Evolutionary conservation across 202 grass and related monocot genomes (phyloP).

Genomic region (Schoenoplectus tabernaemontani): DNA sequence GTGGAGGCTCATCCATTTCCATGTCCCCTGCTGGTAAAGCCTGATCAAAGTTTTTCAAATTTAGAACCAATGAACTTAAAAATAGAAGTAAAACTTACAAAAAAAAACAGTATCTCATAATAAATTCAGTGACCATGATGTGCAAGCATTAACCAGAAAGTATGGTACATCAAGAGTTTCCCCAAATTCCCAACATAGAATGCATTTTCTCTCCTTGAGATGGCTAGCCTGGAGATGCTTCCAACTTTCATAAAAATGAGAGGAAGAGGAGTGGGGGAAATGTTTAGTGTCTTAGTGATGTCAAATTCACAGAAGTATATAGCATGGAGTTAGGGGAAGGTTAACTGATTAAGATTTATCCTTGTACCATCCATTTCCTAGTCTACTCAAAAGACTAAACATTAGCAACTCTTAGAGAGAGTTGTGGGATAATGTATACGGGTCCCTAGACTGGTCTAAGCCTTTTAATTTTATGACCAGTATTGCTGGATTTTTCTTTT

Average conservation of each 20-base stretch:
- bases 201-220: background rate
- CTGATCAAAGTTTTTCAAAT: background rate
- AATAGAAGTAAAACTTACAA: background rate
- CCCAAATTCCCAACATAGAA: background rate
- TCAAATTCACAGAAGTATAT: background rate
- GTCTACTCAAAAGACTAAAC: background rate
- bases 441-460: background rate
- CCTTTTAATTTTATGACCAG: background rate
- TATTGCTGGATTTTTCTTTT: background rate
- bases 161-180: background rate
- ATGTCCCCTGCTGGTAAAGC: background rate
- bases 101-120: background rate
- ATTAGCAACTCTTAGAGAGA: background rate
- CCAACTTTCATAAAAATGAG: background rate
- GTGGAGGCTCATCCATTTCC: conserved; percentile 43
- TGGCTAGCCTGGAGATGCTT: background rate
- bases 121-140: background rate
- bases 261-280: background rate
- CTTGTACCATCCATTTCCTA: background rate
- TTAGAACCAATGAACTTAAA: background rate
- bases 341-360: background rate
- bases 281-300: background rate
- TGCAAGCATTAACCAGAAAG: background rate
- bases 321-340: background rate
- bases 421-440: background rate